phyloP scores from a whole-genome alignment of 148 eudicot species.

The Chenopodium berlandieri region DNA sequence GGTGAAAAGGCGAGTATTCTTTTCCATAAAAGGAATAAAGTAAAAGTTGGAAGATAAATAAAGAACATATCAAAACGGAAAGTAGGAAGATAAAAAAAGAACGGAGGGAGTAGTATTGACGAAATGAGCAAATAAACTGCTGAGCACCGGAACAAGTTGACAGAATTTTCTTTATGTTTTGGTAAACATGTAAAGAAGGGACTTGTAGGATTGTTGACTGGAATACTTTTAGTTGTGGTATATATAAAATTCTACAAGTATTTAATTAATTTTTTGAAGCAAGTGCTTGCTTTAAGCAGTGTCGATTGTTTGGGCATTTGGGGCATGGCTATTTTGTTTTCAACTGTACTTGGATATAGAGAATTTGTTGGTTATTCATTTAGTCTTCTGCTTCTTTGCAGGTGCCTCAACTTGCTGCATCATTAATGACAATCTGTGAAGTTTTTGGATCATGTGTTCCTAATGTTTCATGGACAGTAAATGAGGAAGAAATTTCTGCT shows the following conservation, averaged over 20 bases:
- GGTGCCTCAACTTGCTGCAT: constrained; percentile 94
- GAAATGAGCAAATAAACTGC: background rate
- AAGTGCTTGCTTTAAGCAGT: background rate
- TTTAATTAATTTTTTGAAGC: background rate
- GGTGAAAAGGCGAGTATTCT: too few relatives aligned
- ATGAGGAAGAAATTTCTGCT: constrained; percentile 79
- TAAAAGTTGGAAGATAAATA: too few relatives aligned
- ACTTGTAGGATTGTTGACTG: background rate
- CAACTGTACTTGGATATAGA: background rate
- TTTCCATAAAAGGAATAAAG: too few relatives aligned
- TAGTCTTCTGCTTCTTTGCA: constrained; percentile 24
- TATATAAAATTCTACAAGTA: background rate
- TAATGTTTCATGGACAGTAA: constrained; percentile 60
- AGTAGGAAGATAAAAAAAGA: too few relatives aligned
- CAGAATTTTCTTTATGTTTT: background rate
- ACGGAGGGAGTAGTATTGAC: background rate
- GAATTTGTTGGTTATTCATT: background rate
- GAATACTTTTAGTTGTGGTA: background rate
- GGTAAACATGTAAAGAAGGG: background rate
- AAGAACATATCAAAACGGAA: too few relatives aligned
- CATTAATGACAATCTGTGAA: constrained; percentile 95
- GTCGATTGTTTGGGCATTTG: background rate
- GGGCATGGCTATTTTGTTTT: background rate
- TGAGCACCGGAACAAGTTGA: too few relatives aligned
- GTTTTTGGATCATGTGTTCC: constrained; percentile 89